phyloP scores from a whole-genome alignment of 2,329 filamentous ascomycete species.

The Diplodia sapinea region DNA sequence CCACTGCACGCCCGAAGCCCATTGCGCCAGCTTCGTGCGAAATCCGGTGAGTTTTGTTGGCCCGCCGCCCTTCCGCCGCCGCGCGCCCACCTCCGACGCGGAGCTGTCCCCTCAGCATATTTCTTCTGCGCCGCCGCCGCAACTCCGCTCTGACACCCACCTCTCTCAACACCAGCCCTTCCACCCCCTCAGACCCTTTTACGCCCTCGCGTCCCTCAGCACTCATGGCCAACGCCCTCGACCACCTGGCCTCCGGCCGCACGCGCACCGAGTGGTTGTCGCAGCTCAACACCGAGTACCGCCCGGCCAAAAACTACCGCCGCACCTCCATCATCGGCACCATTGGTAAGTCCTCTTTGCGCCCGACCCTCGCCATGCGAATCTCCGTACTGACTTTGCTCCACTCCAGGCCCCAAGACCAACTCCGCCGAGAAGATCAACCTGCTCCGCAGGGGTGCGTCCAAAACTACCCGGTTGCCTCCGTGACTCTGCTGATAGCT shows the following conservation, averaged over 20 bases:
- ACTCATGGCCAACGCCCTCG: conserved; percentile 74
- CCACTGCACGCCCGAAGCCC: background rate
- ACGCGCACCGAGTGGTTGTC: conserved; percentile 73
- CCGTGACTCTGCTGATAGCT: conserved; percentile 32
- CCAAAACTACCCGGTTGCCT: background rate
- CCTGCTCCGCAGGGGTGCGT: conserved; percentile 73
- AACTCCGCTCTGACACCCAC: conserved; percentile 23
- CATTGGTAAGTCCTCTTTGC: conserved; percentile 66
- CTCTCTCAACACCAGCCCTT: conserved; percentile 17
- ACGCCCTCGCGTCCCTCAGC: conserved; percentile 28
- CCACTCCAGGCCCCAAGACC: conserved; percentile 79
- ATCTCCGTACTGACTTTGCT: conserved; percentile 31
- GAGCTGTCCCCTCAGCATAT: conserved; percentile 29
- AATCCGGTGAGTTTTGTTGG: conserved; percentile 27
- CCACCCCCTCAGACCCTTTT: background rate
- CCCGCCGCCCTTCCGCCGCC: conserved; percentile 4
- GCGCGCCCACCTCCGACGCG: conserved; percentile 28
- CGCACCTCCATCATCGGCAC: conserved; percentile 98
- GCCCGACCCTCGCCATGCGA: conserved; percentile 6
- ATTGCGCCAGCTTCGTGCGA: background rate
- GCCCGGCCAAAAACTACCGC: conserved; percentile 87
- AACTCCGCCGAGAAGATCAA: conserved; percentile 98
- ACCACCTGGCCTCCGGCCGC: conserved; percentile 79
- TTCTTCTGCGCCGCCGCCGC: conserved; percentile 31
- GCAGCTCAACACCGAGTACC: conserved; percentile 86